These are phyloP conservation scores for Aschersonia sp. DNA, from an alignment of 2,329 filamentous ascomycete genomes.

Conservation along the genomic window DNA sequence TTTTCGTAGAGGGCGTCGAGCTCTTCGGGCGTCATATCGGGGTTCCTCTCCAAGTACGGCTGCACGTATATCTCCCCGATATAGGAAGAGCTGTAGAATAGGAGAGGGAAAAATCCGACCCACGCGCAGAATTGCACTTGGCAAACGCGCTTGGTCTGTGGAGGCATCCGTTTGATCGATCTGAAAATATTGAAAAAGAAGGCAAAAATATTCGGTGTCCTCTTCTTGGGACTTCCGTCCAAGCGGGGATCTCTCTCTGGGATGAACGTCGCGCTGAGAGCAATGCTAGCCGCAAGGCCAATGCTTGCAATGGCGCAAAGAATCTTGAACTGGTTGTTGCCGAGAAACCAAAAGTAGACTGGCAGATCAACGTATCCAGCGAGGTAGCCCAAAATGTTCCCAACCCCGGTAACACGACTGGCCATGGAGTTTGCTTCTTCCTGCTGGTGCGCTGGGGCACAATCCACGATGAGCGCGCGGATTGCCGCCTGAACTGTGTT, in stretches of 20 bases:
- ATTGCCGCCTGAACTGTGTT: conserved; percentile 94
- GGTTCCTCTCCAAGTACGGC: conserved; percentile 62
- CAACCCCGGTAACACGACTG: conserved; percentile 69
- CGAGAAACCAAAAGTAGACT: conserved; percentile 61
- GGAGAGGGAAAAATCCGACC: conserved; percentile 90
- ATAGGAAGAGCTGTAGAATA: conserved; percentile 92
- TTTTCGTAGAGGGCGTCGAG: conserved; percentile 70
- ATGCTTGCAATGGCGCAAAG: conserved; percentile 76
- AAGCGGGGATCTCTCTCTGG: conserved; percentile 67
- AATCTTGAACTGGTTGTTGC: conserved; percentile 82
- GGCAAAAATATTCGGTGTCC: conserved; percentile 50
- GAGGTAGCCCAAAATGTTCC: conserved; percentile 82
- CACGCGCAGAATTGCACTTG: conserved; percentile 74
- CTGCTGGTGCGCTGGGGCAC: conserved; percentile 83
- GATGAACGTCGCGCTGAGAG: conserved; percentile 55
- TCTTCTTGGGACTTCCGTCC: conserved; percentile 46
- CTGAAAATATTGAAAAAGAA: conserved; percentile 71
- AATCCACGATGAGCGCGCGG: conserved; percentile 85
- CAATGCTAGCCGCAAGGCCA: conserved; percentile 52
- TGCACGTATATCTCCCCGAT: conserved; percentile 87
- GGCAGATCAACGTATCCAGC: conserved; percentile 76
- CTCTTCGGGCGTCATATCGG: conserved; percentile 60
- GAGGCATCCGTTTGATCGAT: conserved; percentile 65
- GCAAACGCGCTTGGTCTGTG: conserved; percentile 72
- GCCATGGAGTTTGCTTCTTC: conserved; percentile 92